Evolutionary conservation across 257 asterid genomes (phyloP).

Genomic region (Solanum boliviense): DNA sequence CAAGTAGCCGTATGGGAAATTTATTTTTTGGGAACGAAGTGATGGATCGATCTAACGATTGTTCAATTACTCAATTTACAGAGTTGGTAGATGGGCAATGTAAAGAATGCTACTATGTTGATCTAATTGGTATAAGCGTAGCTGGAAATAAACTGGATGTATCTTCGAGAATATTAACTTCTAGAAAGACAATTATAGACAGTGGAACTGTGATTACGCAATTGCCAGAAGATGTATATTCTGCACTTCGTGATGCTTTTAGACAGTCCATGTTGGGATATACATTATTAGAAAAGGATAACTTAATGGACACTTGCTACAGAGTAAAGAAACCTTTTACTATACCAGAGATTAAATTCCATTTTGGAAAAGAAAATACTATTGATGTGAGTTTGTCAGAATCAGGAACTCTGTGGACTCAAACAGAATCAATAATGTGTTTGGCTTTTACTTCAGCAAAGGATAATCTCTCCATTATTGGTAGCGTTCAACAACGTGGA

Average conservation of each 20-base stretch:
- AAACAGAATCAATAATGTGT: not conserved
- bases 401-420: not conserved
- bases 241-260: not conserved
- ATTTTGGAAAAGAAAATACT: not conserved
- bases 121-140: conserved; percentile 1
- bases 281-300: not conserved
- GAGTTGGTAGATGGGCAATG: not conserved
- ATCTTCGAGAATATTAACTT: not conserved
- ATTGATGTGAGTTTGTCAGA: not conserved
- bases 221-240: not conserved
- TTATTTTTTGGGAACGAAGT: not conserved
- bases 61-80: not conserved
- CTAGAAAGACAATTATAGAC: not conserved
- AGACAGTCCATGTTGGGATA: not conserved
- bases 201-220: not conserved
- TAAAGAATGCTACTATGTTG: not conserved
- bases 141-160: not conserved
- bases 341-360: not conserved
- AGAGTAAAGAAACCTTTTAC: not conserved
- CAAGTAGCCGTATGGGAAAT: not conserved
- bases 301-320: not conserved
- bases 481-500: not conserved
- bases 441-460: not conserved
- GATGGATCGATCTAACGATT: not conserved
- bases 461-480: not conserved